Base-by-base conservation (phyloP, 345 rosid species). In the Populus nigra region DNA sequence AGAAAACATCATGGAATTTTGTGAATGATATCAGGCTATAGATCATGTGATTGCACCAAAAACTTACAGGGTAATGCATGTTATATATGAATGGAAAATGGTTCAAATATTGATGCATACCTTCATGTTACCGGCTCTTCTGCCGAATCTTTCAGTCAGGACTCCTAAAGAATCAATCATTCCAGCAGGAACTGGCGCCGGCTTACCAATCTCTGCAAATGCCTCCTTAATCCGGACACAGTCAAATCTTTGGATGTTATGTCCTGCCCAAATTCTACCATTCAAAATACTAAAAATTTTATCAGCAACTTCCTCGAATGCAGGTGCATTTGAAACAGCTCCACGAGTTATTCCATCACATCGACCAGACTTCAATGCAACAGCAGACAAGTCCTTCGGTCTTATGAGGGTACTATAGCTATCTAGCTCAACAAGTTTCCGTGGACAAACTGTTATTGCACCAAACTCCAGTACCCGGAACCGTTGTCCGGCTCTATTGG, bases 61-160 rank as follows among this genome's bases (percentile, higher is more conserved):
- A 4, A 0, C 1, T 10, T 59, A 10, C 65, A 8, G 70, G 1
- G 12, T 1, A 59, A 57, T 31, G 31, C 17, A 12, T 59, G 11
- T 2, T 36, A 73, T 22, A 36, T 10, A 41, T 41, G 45, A 7
- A 73, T 23, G 38, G 38, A 57, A 73, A 59, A 59, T 10, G 65
- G 29, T 25, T 59, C 16, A 2, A 23, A 59, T 59, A 27, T 23
- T 59, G 47, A n/a, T 69, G 16, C 36, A 61, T 86, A 93, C 98
- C 98, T 95, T 95, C 93, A 95, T 92, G 69, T 95, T 84, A 43
- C 99, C 99, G 72, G 99, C 98, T 87, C 98, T 82, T 79, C 83
- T 86, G 59, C 99, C 98, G 81, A 95, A 95, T 74, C 86, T 93
- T 45, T 86, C 83, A 25, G 84, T 66, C 83, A 95, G 76, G 57